A percentile compares a stretch with the other conserved stretches of the same genome.
These are phyloP conservation scores for Verticillium zaregamsianum DNA, from an alignment of 2,329 filamentous ascomycete genomes.

Conservation along the genomic window DNA sequence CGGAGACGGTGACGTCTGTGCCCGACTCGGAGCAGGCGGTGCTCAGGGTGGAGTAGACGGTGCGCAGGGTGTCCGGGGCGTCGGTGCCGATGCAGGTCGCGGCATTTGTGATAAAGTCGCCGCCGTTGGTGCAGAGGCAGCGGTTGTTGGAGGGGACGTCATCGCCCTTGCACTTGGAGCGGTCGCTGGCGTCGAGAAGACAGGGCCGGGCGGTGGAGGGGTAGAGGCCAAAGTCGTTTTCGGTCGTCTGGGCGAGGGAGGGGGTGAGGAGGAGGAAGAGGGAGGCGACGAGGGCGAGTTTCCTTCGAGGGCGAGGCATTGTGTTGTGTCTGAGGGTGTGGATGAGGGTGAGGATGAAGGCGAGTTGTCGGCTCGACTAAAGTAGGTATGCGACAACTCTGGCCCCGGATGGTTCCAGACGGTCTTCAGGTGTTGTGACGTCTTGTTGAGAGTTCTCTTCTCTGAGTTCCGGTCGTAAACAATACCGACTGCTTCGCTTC, in stretches of 20 bases:
- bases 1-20: constrained; percentile 37
- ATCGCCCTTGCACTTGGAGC: constrained; percentile 34
- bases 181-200: constrained; percentile 33
- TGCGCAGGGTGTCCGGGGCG: constrained; percentile 29
- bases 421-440: background rate
- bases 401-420: background rate
- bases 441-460: background rate
- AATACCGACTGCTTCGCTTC: background rate
- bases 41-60: constrained; percentile 39
- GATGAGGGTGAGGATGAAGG: background rate
- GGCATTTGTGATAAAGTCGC: constrained; percentile 42
- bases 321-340: background rate
- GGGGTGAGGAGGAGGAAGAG: constrained; percentile 20
- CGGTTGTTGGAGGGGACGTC: constrained; percentile 36
- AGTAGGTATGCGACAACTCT: too few species aligned
- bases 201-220: constrained; percentile 37
- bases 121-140: constrained; percentile 46
- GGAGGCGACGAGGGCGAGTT: constrained; percentile 11
- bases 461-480: background rate
- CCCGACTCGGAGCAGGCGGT: constrained; percentile 38
- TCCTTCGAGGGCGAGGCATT: constrained; percentile 7
- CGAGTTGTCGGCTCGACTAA: background rate
- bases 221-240: constrained; percentile 40
- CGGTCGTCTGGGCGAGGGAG: constrained; percentile 15
- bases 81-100: constrained; percentile 40